These are phyloP conservation scores for Pestalotiopsis sp. DNA, from an alignment of 2,329 filamentous ascomycete genomes.

Conservation along the genomic window DNA sequence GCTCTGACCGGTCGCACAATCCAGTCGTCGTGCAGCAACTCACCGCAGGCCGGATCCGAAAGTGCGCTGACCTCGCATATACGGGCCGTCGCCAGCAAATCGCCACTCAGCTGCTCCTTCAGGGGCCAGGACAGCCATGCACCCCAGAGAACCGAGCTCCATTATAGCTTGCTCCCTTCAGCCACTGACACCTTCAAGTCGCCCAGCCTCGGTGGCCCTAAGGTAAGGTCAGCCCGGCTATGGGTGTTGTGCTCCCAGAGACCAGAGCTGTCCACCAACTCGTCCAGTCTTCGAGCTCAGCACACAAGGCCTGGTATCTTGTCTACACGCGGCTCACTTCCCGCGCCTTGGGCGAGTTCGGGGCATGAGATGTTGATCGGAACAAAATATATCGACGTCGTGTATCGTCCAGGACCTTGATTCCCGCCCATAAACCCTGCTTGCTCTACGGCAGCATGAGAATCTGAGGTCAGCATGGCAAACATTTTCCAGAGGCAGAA, in stretches of 20 bases:
- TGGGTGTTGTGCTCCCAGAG: not conserved
- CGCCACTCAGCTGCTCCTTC: not conserved
- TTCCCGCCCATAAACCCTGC: not conserved
- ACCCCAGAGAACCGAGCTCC: conserved; percentile 4
- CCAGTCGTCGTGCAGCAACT: not conserved
- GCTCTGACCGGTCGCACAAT: conserved; percentile 1
- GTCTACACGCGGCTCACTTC: not conserved
- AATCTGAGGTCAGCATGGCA: not conserved
- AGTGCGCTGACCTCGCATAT: conserved; percentile 13
- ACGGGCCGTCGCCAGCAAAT: conserved; percentile 12
- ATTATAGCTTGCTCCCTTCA: not conserved
- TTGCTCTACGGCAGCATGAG: not conserved
- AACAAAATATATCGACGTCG: not conserved
- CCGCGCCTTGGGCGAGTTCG: not conserved
- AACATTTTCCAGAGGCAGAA: not conserved
- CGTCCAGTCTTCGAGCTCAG: not conserved
- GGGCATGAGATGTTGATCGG: not conserved
- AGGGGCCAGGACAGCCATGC: conserved; percentile 3
- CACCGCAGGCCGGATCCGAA: conserved; percentile 5
- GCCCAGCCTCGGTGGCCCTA: not conserved
- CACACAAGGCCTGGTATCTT: not conserved
- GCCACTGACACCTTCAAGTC: not conserved
- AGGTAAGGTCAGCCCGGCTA: not conserved
- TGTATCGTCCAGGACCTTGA: conserved; percentile 1
- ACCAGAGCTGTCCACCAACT: not conserved